Conservation (phyloP, 139 green algal genomes). For the Diplosphaera chodatii region DNA sequence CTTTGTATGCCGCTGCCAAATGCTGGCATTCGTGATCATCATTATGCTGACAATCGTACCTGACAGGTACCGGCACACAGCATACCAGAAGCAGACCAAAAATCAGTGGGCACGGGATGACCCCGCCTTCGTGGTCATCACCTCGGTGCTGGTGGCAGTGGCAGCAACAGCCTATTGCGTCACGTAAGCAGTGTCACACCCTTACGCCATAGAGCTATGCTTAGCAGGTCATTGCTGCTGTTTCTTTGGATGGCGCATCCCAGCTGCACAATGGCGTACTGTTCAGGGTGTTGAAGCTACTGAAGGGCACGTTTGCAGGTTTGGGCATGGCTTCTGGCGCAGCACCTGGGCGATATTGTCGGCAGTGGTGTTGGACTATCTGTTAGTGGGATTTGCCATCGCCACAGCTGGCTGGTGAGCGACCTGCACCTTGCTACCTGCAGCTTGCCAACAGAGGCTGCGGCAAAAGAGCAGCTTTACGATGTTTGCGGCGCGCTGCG, state of each 20-base stretch:
- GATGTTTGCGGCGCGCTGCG: too few species aligned
- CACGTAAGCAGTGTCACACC: conserved; percentile 55
- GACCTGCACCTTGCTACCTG: too few species aligned
- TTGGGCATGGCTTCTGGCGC: conserved; percentile 52
- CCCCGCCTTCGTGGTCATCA: conserved; percentile 89
- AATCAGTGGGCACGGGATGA: conserved; percentile 96
- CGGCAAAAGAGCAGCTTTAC: too few species aligned
- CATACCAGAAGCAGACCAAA: conserved; percentile 98
- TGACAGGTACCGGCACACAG: conserved; percentile 90
- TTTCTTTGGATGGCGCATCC: neutral
- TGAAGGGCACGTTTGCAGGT: conserved; percentile 45
- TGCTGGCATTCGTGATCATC: too few species aligned
- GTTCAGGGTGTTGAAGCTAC: too few species aligned
- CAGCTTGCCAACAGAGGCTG: too few species aligned
- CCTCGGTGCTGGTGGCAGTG: conserved; percentile 56
- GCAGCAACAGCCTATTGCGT: conserved; percentile 75
- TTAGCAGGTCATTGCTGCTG: neutral
- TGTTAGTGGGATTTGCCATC: conserved; percentile 66
- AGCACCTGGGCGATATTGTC: conserved; percentile 48
- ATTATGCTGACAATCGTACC: too few species aligned
- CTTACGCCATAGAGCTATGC: too few species aligned
- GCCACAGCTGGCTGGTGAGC: conserved; percentile 81
- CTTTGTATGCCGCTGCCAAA: too few species aligned
- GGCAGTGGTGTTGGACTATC: conserved; percentile 79
- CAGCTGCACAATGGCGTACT: neutral